These are phyloP conservation scores for Capsicum rhomboideum DNA, from an alignment of 257 asterid genomes.

Conservation along the genomic window DNA sequence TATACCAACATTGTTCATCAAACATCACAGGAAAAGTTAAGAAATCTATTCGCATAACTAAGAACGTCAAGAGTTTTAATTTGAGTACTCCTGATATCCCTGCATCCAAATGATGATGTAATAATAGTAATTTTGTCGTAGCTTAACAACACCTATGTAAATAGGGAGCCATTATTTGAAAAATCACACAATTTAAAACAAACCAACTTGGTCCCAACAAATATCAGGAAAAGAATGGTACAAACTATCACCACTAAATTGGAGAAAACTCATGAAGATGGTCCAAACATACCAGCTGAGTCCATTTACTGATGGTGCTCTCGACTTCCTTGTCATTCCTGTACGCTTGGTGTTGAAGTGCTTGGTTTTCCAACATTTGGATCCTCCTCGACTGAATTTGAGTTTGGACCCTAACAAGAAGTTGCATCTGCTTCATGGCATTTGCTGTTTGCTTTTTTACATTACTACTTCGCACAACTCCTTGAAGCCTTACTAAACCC, in stretches of 20 bases:
- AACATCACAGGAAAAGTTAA: neutral
- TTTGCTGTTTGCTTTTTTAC: slow-evolving; percentile 70
- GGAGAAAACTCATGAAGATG: neutral
- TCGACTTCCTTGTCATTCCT: slow-evolving; percentile 51
- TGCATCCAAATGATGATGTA: too few species aligned
- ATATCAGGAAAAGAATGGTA: neutral
- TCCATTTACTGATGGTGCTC: slow-evolving; percentile 60
- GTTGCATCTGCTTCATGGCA: slow-evolving; percentile 97
- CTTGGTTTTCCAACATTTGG: slow-evolving; percentile 73
- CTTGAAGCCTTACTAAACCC: slow-evolving; percentile 95
- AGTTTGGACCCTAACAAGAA: slow-evolving; percentile 70
- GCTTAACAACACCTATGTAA: neutral
- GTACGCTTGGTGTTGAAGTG: slow-evolving; percentile 32
- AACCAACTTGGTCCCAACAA: neutral
- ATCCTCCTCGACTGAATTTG: slow-evolving; percentile 83
- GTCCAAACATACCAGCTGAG: slow-evolving; percentile 41
- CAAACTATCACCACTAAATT: neutral
- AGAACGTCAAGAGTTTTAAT: neutral
- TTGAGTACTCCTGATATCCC: neutral
- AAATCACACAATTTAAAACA: neutral
- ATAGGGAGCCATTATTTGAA: too few species aligned
- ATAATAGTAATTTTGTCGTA: neutral
- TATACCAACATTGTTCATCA: slow-evolving; percentile 10
- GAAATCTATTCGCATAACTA: neutral
- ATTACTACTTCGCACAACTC: slow-evolving; percentile 67